A percentile compares a stretch with the other conserved stretches of the same genome.
phyloP scores from a whole-genome alignment of 23 red algal genomes.

The Pyropia yezoensis region DNA sequence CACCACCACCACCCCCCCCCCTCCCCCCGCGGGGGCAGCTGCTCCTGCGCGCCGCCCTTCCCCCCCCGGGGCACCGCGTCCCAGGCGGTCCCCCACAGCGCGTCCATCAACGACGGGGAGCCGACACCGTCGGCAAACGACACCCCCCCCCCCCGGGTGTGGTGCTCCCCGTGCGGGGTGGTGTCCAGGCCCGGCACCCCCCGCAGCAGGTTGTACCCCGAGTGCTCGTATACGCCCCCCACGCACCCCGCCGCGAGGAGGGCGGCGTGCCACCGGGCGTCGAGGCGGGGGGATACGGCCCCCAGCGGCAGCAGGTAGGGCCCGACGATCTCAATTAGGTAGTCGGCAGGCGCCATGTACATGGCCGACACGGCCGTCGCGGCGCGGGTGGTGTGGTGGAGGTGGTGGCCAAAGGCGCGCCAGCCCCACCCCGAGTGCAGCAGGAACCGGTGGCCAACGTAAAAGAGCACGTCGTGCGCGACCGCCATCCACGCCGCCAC shows the following conservation, averaged over 20 bases:
- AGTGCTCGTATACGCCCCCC: conserved; percentile 91
- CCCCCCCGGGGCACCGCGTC: too few relatives aligned
- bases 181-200: conserved; percentile 53
- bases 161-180: conserved; percentile 67
- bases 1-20: too few relatives aligned
- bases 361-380: conserved; percentile 67
- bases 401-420: conserved; percentile 36
- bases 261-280: conserved; percentile 10
- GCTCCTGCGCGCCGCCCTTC: too few relatives aligned
- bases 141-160: conserved; percentile 44
- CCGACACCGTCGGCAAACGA: conserved; percentile 88
- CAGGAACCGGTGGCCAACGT: conserved; percentile 80
- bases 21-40: too few relatives aligned
- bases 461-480: conserved; percentile 81
- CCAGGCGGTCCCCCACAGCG: conserved; percentile 34
- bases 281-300: conserved; percentile 16
- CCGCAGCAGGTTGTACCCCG: conserved; percentile 84
- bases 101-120: conserved; percentile 56
- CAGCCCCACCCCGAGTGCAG: conserved; percentile 77
- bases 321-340: conserved; percentile 69
- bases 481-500: conserved; percentile 42
- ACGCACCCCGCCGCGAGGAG: conserved; percentile 48
- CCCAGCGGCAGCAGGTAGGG: conserved; percentile 69
- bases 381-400: conserved; percentile 84
- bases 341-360: conserved; percentile 79